Conservation (phyloP, 345 rosid genomes). For the Eutrema yunnanense region DNA sequence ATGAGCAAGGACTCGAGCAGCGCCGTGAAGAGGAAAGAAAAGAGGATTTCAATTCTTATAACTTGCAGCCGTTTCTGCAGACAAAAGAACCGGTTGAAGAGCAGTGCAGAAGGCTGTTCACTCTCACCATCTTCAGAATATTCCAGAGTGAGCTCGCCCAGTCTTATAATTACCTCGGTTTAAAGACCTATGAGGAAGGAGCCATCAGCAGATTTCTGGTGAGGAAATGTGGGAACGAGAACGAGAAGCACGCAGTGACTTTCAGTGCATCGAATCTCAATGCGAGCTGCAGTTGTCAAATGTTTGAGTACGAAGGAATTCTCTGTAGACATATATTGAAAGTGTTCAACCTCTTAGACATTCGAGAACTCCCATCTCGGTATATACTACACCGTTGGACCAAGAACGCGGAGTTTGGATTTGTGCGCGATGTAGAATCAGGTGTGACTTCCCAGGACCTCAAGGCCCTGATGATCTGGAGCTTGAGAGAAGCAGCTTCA, state of each 20-base stretch:
- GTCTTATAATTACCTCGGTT: slow-evolving; percentile 49
- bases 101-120: slow-evolving; percentile 71
- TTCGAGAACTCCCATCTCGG: slow-evolving; percentile 66
- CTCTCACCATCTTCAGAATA: slow-evolving; percentile 58
- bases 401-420: slow-evolving; percentile 64
- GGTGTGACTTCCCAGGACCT: slow-evolving; percentile 54
- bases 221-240: slow-evolving; percentile 62
- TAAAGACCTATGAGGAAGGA: slow-evolving; percentile 74
- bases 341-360: slow-evolving; percentile 59
- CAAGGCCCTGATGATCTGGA: slow-evolving; percentile 69
- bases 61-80: slow-evolving; percentile 56
- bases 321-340: slow-evolving; percentile 75
- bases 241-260: slow-evolving; percentile 61
- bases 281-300: slow-evolving; percentile 72
- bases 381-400: slow-evolving; percentile 83
- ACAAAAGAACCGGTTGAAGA: slow-evolving; percentile 79
- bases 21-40: slow-evolving; percentile 74
- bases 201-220: slow-evolving; percentile 57
- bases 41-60: slow-evolving; percentile 71
- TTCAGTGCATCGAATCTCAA: slow-evolving; percentile 52
- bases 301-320: slow-evolving; percentile 89
- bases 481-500: slow-evolving; percentile 80
- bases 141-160: slow-evolving; percentile 74
- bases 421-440: slow-evolving; percentile 47
- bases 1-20: slow-evolving; percentile 62